Evolutionary conservation across 2,329 filamentous ascomycete species (phyloP).

Genomic region (Teratosphaeria nubilosa): DNA sequence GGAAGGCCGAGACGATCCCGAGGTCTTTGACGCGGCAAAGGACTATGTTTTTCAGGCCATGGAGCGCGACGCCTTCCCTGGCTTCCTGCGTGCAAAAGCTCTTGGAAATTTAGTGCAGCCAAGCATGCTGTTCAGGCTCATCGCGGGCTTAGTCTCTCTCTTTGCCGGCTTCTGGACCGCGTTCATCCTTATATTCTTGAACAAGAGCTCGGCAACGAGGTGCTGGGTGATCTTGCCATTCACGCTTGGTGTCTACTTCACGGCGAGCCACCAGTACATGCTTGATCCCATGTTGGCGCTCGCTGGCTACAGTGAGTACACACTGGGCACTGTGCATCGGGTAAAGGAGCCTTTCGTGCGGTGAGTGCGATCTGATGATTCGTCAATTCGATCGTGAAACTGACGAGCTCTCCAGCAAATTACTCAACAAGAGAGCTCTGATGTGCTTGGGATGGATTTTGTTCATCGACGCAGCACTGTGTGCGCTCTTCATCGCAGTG

Average conservation of each 20-base stretch:
- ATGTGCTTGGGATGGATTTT: conserved; percentile 70
- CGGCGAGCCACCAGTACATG: conserved; percentile 89
- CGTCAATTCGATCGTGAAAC: not conserved
- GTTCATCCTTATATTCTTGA: conserved; percentile 85
- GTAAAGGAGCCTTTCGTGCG: conserved; percentile 84
- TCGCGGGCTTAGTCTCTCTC: conserved; percentile 74
- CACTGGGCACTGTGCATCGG: conserved; percentile 79
- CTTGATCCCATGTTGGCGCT: conserved; percentile 86
- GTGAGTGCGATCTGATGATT: conserved; percentile 9
- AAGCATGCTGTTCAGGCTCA: conserved; percentile 75
- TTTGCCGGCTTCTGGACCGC: conserved; percentile 91
- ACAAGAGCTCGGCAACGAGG: conserved; percentile 61
- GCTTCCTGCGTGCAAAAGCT: conserved; percentile 89
- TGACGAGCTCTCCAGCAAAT: conserved; percentile 39
- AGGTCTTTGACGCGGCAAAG: conserved; percentile 94
- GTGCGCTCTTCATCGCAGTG: conserved; percentile 86
- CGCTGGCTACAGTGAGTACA: conserved; percentile 89
- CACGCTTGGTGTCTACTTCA: conserved; percentile 77
- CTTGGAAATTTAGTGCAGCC: conserved; percentile 90
- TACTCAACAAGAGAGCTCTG: conserved; percentile 71
- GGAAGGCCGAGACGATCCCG: conserved; percentile 84
- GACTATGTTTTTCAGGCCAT: conserved; percentile 99
- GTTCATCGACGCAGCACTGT: conserved; percentile 69
- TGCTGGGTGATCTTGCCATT: conserved; percentile 92
- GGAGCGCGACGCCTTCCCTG: conserved; percentile 98